A percentile compares a stretch with the other conserved stretches of the same genome.
phyloP scores from a whole-genome alignment of 257 asterid genomes.

The Marsdenia floribunda region DNA sequence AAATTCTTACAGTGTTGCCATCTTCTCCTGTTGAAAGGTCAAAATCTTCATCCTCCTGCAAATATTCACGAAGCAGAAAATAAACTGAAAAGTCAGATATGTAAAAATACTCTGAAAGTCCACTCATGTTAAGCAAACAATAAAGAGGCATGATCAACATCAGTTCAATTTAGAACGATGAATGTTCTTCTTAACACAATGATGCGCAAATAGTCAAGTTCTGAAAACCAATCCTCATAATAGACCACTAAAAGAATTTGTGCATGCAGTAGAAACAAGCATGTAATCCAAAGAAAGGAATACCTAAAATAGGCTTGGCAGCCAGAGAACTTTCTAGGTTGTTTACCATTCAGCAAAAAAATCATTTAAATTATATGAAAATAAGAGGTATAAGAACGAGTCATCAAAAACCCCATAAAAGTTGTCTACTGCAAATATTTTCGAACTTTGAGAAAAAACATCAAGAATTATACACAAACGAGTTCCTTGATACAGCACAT shows the following conservation, averaged over 20 bases:
- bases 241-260: background rate
- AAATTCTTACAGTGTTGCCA: constrained; percentile 46
- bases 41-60: constrained; percentile 89
- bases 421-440: too few relatives aligned
- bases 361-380: background rate
- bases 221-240: background rate
- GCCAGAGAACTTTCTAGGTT: background rate
- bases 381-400: background rate
- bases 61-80: background rate
- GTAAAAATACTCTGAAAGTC: background rate
- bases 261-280: background rate
- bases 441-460: background rate
- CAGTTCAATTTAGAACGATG: background rate
- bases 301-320: background rate
- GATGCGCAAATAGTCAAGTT: background rate
- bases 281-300: background rate
- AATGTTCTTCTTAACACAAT: background rate
- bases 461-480: background rate
- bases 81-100: background rate
- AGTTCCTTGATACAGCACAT: background rate
- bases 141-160: background rate
- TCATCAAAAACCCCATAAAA: background rate
- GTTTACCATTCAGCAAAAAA: background rate
- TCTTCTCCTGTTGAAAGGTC: constrained; percentile 60
- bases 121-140: background rate